phyloP scores from a whole-genome alignment of 2,329 filamentous ascomycete species.

The Microdochium paspali region DNA sequence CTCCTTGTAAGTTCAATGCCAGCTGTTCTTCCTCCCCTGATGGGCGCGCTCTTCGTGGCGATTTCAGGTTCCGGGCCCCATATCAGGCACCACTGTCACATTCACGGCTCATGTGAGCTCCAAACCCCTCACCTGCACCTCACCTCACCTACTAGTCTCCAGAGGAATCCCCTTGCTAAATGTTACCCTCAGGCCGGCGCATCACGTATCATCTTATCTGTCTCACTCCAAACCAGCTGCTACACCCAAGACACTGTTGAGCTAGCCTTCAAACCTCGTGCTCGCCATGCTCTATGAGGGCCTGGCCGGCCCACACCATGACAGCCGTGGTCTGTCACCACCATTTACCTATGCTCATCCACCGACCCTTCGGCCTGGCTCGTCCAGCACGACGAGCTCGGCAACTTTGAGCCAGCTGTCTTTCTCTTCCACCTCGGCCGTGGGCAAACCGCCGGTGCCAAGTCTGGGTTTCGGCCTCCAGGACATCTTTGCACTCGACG shows the following conservation, averaged over 20 bases:
- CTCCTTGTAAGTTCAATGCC: not conserved
- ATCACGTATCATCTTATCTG: not conserved
- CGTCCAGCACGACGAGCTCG: not conserved
- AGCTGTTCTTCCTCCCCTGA: not conserved
- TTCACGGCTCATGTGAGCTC: too few species aligned
- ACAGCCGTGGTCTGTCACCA: not conserved
- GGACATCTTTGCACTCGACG: not conserved
- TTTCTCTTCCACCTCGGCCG: not conserved
- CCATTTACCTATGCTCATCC: not conserved
- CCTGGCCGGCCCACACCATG: not conserved
- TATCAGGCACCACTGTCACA: too few species aligned
- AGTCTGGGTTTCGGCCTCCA: not conserved
- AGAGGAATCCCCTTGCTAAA: too few species aligned
- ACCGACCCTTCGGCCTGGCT: not conserved
- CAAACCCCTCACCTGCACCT: too few species aligned
- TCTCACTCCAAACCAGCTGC: not conserved
- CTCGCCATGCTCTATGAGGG: not conserved
- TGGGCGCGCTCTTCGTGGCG: too few species aligned
- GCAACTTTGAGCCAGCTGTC: not conserved
- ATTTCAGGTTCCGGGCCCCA: too few species aligned
- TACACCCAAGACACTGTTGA: not conserved
- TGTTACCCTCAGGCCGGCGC: too few species aligned
- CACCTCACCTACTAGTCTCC: too few species aligned
- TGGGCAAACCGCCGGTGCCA: not conserved
- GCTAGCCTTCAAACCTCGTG: not conserved